Conservation (phyloP, 768 basidiomycete species). For the Panus rudis region DNA sequence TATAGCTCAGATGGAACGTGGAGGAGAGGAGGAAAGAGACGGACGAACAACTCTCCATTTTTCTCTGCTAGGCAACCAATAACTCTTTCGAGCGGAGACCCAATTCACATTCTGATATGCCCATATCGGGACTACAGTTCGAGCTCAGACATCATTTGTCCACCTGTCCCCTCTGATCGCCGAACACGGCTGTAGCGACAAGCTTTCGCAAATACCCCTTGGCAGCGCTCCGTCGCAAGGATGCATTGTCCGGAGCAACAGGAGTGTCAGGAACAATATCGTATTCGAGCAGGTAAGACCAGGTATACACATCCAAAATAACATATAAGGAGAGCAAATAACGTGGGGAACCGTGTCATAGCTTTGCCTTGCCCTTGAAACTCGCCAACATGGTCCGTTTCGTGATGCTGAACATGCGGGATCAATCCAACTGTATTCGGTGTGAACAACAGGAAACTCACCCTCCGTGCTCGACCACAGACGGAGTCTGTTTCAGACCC, state of each 20-base stretch:
- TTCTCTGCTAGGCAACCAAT: too few relatives aligned
- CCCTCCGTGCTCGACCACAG: slow-evolving; percentile 67
- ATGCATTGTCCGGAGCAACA: too few relatives aligned
- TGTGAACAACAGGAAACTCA: slow-evolving; percentile 31
- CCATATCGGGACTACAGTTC: background rate
- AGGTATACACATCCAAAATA: too few relatives aligned
- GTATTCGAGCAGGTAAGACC: too few relatives aligned
- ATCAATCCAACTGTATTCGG: slow-evolving; percentile 7
- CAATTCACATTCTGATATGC: background rate
- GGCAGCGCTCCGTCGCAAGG: background rate
- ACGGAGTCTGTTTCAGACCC: slow-evolving; percentile 53
- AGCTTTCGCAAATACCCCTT: slow-evolving; percentile 1
- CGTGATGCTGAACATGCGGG: slow-evolving; percentile 39
- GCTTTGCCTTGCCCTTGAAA: slow-evolving; percentile 51
- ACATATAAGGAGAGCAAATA: too few relatives aligned
- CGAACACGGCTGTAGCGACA: slow-evolving; percentile 1
- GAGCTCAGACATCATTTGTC: slow-evolving; percentile 2
- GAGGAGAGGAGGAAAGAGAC: background rate
- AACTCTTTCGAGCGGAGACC: background rate
- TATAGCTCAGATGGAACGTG: slow-evolving; percentile 16
- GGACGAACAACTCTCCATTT: too few relatives aligned
- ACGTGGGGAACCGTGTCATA: slow-evolving; percentile 23
- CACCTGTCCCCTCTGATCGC: background rate
- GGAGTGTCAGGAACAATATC: too few relatives aligned
- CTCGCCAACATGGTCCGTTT: slow-evolving; percentile 61